These are phyloP conservation scores for Coniochaeta hoffmannii DNA, from an alignment of 2,329 filamentous ascomycete species.

Conservation along the genomic window DNA sequence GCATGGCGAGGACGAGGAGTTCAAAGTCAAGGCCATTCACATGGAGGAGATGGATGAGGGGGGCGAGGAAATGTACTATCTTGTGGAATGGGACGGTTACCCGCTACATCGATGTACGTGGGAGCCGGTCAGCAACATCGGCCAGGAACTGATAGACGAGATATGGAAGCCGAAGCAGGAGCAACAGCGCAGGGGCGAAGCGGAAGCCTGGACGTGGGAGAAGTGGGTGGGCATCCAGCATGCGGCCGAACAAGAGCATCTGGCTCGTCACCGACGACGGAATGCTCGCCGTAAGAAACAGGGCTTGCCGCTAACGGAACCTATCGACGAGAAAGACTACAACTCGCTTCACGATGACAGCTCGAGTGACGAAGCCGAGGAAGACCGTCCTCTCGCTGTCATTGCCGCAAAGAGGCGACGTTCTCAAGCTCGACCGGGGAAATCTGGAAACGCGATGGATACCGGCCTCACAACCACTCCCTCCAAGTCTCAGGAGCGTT, in stretches of 20 bases:
- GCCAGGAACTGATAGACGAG: constrained; percentile 25
- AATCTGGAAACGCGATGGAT: not conserved
- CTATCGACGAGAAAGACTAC: constrained; percentile 7
- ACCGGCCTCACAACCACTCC: not conserved
- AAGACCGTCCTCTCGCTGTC: constrained; percentile 12
- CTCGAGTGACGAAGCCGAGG: constrained; percentile 20
- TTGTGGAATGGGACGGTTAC: constrained; percentile 60
- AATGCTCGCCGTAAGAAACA: constrained; percentile 34
- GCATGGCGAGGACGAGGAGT: constrained; percentile 36
- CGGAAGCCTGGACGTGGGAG: constrained; percentile 28
- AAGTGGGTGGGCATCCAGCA: constrained; percentile 27
- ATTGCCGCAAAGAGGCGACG: not conserved
- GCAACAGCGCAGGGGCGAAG: constrained; percentile 23
- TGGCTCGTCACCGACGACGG: constrained; percentile 30
- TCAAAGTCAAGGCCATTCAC: constrained; percentile 46
- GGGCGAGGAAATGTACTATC: constrained; percentile 34
- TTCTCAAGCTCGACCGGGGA: not conserved
- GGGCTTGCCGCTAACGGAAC: constrained; percentile 23
- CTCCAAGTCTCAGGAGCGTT: constrained; percentile 1
- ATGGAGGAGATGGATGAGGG: constrained; percentile 30
- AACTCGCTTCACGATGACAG: not conserved
- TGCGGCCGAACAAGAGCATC: constrained; percentile 19
- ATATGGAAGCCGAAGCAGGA: constrained; percentile 36
- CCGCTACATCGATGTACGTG: constrained; percentile 47
- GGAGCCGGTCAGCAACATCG: constrained; percentile 41